Conservation (phyloP, 2,329 filamentous ascomycete genomes). For the Trichoderma arundinaceum region DNA sequence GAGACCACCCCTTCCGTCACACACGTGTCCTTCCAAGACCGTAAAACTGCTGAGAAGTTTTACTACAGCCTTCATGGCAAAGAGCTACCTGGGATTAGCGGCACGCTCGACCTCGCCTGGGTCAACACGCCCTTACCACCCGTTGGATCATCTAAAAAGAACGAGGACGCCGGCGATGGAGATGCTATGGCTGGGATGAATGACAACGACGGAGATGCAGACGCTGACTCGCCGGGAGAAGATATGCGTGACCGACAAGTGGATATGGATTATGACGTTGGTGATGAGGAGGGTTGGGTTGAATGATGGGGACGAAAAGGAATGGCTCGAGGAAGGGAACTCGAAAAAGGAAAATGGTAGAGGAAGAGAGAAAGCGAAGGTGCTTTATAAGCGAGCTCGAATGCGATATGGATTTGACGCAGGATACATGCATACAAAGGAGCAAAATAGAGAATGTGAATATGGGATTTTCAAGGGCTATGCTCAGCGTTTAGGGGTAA, state of each 20-base stretch:
- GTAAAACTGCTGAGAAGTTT: slow-evolving; percentile 73
- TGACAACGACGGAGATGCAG: slow-evolving; percentile 34
- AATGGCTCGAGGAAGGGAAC: neutral
- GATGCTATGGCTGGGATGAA: slow-evolving; percentile 39
- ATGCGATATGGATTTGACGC: neutral
- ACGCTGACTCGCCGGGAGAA: slow-evolving; percentile 27
- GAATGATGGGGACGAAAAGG: slow-evolving; percentile 7
- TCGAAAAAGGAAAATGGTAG: neutral
- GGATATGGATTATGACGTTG: slow-evolving; percentile 61
- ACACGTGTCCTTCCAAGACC: slow-evolving; percentile 68
- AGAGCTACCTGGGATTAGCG: slow-evolving; percentile 65
- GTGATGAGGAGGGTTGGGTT: slow-evolving; percentile 57
- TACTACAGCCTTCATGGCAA: slow-evolving; percentile 62
- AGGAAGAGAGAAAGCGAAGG: neutral
- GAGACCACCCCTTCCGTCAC: slow-evolving; percentile 55
- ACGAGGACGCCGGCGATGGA: slow-evolving; percentile 30
- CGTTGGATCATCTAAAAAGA: slow-evolving; percentile 33
- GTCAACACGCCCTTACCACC: slow-evolving; percentile 44
- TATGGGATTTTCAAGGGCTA: too few species aligned
- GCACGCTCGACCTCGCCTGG: slow-evolving; percentile 71
- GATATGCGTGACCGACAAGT: slow-evolving; percentile 43
- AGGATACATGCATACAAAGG: neutral
- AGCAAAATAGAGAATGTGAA: too few species aligned
- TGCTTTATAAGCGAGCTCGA: neutral
- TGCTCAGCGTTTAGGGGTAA: too few species aligned